A percentile compares a stretch with the other conserved stretches of the same genome.
phyloP scores from a whole-genome alignment of 1,284 basidiomycete species.

The Boletus hoseneyae region DNA sequence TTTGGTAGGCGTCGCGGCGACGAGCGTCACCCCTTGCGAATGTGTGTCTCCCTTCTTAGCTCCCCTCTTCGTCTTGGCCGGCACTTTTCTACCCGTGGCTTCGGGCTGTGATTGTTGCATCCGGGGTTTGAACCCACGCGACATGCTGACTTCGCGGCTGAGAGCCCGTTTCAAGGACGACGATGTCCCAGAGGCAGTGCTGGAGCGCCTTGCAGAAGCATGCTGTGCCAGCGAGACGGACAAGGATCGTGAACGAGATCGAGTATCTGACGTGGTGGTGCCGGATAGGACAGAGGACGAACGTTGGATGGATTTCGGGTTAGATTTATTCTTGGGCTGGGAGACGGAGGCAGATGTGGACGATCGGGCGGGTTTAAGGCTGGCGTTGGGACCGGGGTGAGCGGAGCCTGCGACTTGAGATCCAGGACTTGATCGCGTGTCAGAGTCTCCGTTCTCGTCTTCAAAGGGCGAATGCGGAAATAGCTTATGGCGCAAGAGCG shows the following conservation, averaged over 20 bases:
- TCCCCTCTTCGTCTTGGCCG: constrained; percentile 5
- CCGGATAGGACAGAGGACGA: constrained; percentile 19
- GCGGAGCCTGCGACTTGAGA: constrained; percentile 4
- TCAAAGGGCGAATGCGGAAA: constrained; percentile 61
- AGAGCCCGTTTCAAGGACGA: constrained; percentile 46
- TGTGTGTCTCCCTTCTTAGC: constrained; percentile 8
- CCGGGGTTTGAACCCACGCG: constrained; percentile 53
- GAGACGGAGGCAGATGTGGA: constrained; percentile 16
- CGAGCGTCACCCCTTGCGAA: constrained; percentile 45
- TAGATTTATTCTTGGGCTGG: constrained; percentile 9
- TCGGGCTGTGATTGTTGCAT: constrained; percentile 11
- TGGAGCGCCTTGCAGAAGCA: constrained; percentile 46
- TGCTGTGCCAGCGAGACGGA: constrained; percentile 59
- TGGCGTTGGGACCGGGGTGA: constrained; percentile 8
- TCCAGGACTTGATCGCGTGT: constrained; percentile 20
- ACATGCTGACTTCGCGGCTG: constrained; percentile 71
- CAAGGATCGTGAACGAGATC: constrained; percentile 58
- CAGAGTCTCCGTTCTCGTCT: constrained; percentile 36
- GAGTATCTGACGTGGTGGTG: constrained; percentile 24
- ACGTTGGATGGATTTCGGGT: constrained; percentile 14
- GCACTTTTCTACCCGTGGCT: constrained; percentile 5
- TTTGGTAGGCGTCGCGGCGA: constrained; percentile 59
- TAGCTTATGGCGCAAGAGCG: constrained; percentile 61
- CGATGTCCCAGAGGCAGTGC: constrained; percentile 30
- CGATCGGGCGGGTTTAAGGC: constrained; percentile 16